Percentiles rank a stretch among this genome's conserved stretches.
Conservation (phyloP, 73 alveolate genomes). For the Paramecium sexaurelia region DNA sequence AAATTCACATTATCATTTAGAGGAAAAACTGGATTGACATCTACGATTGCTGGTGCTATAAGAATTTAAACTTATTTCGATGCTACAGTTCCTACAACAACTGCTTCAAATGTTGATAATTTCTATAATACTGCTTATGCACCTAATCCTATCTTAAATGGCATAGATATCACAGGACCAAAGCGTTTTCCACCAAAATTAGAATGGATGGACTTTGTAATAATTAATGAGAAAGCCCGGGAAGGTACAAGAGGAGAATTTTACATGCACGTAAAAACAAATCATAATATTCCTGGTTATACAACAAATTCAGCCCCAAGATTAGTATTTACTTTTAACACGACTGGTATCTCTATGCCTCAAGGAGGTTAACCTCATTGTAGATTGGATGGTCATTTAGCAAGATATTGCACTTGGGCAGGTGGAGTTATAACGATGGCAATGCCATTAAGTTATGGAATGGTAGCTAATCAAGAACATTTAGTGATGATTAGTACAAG, state of each 20-base stretch:
- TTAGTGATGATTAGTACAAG: conserved; percentile 32
- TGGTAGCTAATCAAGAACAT: not conserved
- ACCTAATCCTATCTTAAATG: conserved; percentile 6
- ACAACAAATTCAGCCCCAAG: conserved; percentile 38
- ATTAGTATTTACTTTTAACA: not conserved
- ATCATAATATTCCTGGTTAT: conserved; percentile 13
- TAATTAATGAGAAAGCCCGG: conserved; percentile 34
- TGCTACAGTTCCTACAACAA: not conserved
- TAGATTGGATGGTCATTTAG: conserved; percentile 36
- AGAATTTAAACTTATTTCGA: not conserved
- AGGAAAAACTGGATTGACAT: not conserved
- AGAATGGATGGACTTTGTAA: conserved; percentile 42
- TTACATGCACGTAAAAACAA: conserved; percentile 40
- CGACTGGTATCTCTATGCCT: not conserved
- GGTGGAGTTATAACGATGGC: conserved; percentile 26
- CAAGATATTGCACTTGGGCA: conserved; percentile 14
- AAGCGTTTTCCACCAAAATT: conserved; percentile 46
- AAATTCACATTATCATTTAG: not conserved
- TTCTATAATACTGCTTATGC: conserved; percentile 24
- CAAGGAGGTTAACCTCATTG: conserved; percentile 45
- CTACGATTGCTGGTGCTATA: not conserved
- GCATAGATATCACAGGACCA: conserved; percentile 49
- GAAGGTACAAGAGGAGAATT: conserved; percentile 66
- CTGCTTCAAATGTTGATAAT: conserved; percentile 12
- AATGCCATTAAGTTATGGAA: conserved; percentile 12